Evolutionary conservation across 192 early-diverging fungal species (phyloP).

Genomic region (Cetraspora pellucida): DNA sequence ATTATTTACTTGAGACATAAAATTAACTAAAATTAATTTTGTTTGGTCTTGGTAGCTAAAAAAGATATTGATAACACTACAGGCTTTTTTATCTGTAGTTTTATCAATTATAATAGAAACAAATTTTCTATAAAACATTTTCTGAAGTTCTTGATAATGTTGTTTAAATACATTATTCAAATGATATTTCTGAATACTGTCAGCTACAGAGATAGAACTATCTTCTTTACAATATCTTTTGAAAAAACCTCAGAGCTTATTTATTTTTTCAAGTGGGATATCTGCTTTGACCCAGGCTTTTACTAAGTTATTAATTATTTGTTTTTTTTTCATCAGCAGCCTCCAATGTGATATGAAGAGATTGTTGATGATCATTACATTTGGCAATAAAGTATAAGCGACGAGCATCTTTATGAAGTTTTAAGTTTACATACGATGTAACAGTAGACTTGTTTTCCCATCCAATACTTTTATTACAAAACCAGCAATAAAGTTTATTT

Average conservation of each 20-base stretch:
- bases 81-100: neutral
- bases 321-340: no score
- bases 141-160: neutral
- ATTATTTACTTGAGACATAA: neutral
- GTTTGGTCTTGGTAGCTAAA: neutral
- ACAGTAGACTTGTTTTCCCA: no score
- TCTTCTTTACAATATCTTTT: neutral
- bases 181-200: neutral
- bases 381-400: no score
- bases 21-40: neutral
- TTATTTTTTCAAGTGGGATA: conserved; percentile 1
- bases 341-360: no score
- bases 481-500: no score
- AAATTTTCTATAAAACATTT: neutral
- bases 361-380: no score
- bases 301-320: no score
- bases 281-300: no score
- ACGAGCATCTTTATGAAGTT: no score
- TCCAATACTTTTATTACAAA: no score
- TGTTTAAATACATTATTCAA: neutral
- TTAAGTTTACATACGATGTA: no score
- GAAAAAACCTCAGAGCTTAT: neutral
- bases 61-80: neutral
- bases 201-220: neutral
- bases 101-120: neutral